Evolutionary conservation across 1,284 basidiomycete species (phyloP), one percentile per base, ranked within the genome.

Genomic region (Pseudozyma thailandica): DNA sequence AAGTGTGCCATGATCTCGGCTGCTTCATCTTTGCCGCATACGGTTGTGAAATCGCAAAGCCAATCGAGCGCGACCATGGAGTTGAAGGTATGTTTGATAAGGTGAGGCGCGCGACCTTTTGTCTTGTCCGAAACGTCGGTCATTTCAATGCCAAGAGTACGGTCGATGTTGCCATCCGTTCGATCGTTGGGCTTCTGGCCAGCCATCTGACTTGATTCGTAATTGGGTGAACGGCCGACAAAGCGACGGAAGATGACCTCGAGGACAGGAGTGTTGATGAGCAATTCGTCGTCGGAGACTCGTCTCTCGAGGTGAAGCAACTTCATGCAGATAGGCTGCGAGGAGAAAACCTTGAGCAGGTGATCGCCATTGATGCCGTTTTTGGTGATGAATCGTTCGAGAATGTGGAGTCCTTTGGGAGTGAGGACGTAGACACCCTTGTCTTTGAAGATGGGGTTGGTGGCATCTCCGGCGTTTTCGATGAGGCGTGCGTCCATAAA

Each of bases 401-500:
- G 89, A 75, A 99, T 92, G 82, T 99, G 96, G 50, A 98, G 89
- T 55, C 96, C 96, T 85, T 99, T 99, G 18, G 95, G 92, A 13
- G 96, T 98, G 80, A 97, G 88, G 79, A 92, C 88, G 85, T 94
- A 99, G 60, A 98, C 91, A 66, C 95, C 95, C 50, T 94, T 90
- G 79, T 98, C 95, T 85, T 97, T 97, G 90, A 98, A 98, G 42
- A 91, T 87, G 77, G 90, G 90, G 21, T 91, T 91, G 27, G 88
- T 87, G 20, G 91, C 89, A 84, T 98, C 96, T 18, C 92, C 90
- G 13, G 94, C 94, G 82, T 97, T 97, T 84, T 97, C 94, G 74
- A 98, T 94, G 71, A 98, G 88, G 64, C 94, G 91, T 49, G 95
- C 94, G 74, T 98, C 95, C 92, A 99, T 95, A 82, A 98, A 98